A percentile compares a stretch with the other conserved stretches of the same genome.
phyloP scores from a whole-genome alignment of 257 asterid species.

The Solanum peruvianum region DNA sequence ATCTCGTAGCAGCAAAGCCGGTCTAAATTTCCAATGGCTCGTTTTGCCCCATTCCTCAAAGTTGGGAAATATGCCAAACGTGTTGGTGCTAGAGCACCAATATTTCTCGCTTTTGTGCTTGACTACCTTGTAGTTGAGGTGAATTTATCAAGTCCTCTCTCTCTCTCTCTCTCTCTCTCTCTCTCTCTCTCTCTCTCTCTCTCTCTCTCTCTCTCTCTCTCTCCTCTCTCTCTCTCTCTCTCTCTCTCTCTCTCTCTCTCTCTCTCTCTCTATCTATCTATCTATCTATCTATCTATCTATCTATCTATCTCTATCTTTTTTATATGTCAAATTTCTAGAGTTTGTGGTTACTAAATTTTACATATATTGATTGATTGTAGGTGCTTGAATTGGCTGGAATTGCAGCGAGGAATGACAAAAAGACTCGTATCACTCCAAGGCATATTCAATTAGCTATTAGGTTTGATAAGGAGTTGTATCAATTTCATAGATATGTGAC shows the following conservation, averaged over 20 bases:
- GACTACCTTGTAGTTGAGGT: conserved; percentile 3
- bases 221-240: too few species aligned
- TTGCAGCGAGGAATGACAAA: background rate
- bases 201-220: background rate
- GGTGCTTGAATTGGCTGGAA: conserved; percentile 27
- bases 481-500: background rate
- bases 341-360: background rate
- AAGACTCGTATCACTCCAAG: background rate
- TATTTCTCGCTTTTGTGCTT: background rate
- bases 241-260: too few species aligned
- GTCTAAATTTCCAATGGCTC: background rate
- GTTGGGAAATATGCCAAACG: background rate
- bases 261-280: too few species aligned
- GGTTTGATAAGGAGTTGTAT: background rate
- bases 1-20: conserved; percentile 30
- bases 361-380: background rate
- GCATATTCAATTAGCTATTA: background rate
- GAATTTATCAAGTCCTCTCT: background rate
- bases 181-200: too few species aligned
- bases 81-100: background rate
- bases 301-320: too few species aligned
- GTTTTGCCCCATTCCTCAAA: background rate
- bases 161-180: background rate
- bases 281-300: too few species aligned
- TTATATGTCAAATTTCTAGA: background rate